Conservation (phyloP, 169 alveolate genomes). For the Theileria equi region DNA sequence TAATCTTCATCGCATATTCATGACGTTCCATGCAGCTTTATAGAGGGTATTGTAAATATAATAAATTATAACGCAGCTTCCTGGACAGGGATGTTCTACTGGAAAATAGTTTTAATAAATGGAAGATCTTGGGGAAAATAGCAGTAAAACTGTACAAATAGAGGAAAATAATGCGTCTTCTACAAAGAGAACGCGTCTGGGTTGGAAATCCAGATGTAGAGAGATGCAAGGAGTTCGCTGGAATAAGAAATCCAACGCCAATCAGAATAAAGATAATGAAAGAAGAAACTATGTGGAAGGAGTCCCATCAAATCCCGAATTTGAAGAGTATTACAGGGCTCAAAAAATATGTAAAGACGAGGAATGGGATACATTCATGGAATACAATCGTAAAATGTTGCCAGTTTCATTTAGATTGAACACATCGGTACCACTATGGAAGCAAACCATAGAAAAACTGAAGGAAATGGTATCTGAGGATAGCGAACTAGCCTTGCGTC, state of each 20-base stretch:
- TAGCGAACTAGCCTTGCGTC: neutral
- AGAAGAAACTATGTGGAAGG: conserved; percentile 43
- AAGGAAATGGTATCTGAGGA: neutral
- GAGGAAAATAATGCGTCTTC: too few relatives aligned
- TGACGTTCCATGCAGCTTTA: too few relatives aligned
- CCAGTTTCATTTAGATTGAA: conserved; percentile 72
- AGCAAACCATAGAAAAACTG: conserved; percentile 19
- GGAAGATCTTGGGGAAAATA: too few relatives aligned
- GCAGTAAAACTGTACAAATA: too few relatives aligned
- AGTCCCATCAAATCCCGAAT: conserved; percentile 19
- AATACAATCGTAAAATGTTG: conserved; percentile 39
- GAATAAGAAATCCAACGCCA: conserved; percentile 30
- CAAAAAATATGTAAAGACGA: conserved; percentile 66
- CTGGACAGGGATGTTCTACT: too few relatives aligned
- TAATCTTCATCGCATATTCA: too few relatives aligned
- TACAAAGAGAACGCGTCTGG: conserved; percentile 10
- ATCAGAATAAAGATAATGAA: conserved; percentile 28
- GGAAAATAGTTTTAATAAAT: too few relatives aligned
- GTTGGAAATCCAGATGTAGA: conserved; percentile 49
- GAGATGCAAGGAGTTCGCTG: conserved; percentile 56
- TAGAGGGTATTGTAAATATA: too few relatives aligned
- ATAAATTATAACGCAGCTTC: too few relatives aligned
- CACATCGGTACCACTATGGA: conserved; percentile 35
- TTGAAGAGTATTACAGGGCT: conserved; percentile 62
- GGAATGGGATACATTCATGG: conserved; percentile 65